Evolutionary conservation across 1,284 basidiomycete species (phyloP), one percentile per base, ranked within the genome.

Genomic region (Chalciporus sp.): DNA sequence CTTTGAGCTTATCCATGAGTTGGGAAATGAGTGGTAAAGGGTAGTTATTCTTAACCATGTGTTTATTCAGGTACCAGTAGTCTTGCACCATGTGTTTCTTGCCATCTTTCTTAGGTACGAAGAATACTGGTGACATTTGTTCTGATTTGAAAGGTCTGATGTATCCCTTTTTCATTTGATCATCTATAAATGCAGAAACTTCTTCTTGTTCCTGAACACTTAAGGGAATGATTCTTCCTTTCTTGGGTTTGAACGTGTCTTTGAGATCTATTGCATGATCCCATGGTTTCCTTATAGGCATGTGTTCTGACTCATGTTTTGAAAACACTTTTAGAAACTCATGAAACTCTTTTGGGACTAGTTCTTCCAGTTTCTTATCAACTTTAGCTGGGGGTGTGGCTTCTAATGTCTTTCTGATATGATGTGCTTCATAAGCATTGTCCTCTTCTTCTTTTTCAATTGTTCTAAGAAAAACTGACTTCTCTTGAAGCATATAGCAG

Each of bases 111-210:
- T 51, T 51, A n/a, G 42, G 20, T 2, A 46, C 35, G 14, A 51
- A 52, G 37, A 47, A 47, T 1, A 53, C 33, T 0, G 29, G 33
- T 1, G 35, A 31, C 2, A 44, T 26, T 14, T 41, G 23, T 5
- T 12, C 12, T 0, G 51, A 52, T 10, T 46, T 52, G 1, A 33
- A 53, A 3, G 42, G 52, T 17, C 39, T 0, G 0, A 54, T 54
- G 14, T 49, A 45, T 2, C 43, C 47, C 19, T 53, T 53, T 1
- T 3, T 7, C 3, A 49, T 12, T 23, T 53, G 47, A 7, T 53
- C 42, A 55, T 73, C 66, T 12, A 54, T 28, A 8, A 49, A 49
- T 2, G 1, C 23, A 3, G 2, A 8, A 4, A 54, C 47, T 44
- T 53, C 52, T 28, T 49, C 19, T n/a, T 48, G 52, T 23, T 53